phyloP scores from a whole-genome alignment of 2,329 filamentous ascomycete genomes.

The Hymenoscyphus scutula region DNA sequence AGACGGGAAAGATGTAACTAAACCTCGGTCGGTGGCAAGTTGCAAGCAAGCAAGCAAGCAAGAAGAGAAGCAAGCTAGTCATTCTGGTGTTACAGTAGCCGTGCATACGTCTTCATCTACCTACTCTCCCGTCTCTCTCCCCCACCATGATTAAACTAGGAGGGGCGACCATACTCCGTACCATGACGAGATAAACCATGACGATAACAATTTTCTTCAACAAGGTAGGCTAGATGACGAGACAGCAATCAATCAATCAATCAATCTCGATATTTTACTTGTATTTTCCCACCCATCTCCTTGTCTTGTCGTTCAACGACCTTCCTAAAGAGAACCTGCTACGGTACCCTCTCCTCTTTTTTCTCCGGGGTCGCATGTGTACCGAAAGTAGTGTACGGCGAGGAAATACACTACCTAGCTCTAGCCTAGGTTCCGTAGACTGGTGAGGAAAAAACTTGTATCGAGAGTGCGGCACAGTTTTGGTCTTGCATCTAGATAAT shows the following conservation, averaged over 20 bases:
- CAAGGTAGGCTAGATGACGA: background rate
- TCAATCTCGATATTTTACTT: too few species aligned
- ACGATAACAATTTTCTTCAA: background rate
- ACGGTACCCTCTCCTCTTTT: background rate
- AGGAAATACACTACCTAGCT: too few species aligned
- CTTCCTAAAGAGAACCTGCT: background rate
- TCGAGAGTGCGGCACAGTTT: background rate
- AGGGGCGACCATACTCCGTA: too few species aligned
- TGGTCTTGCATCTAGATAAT: background rate
- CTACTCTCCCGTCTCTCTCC: background rate
- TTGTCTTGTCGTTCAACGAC: too few species aligned
- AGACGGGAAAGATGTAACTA: background rate
- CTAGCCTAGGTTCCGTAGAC: too few species aligned
- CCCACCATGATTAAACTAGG: background rate
- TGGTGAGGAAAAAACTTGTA: too few species aligned
- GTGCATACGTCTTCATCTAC: background rate
- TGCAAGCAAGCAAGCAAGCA: too few species aligned
- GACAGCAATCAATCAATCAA: background rate
- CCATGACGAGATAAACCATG: too few species aligned
- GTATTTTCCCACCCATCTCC: too few species aligned
- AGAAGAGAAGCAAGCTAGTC: too few species aligned
- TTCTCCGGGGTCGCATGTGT: background rate
- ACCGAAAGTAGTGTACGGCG: background rate
- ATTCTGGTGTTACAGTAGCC: slow-evolving; percentile 1
- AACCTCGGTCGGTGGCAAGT: too few species aligned